These are phyloP conservation scores for Scytalidium sp. DNA, from an alignment of 2,329 filamentous ascomycete species.

Conservation along the genomic window DNA sequence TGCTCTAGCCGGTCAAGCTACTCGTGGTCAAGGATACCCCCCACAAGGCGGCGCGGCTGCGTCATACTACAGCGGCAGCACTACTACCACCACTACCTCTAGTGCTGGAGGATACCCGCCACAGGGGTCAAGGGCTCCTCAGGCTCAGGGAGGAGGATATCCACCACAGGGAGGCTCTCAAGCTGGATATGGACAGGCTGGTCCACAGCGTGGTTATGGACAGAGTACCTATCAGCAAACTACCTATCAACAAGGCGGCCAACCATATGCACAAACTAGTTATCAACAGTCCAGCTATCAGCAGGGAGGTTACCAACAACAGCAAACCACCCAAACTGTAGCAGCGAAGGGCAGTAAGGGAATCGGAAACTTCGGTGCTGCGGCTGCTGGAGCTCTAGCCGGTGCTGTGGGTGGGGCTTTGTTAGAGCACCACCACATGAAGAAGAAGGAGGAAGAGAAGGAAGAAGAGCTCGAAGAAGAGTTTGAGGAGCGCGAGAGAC, in stretches of 20 bases:
- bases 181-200: conserved; percentile 21
- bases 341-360: conserved; percentile 11
- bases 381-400: conserved; percentile 5
- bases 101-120: conserved; percentile 59
- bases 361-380: conserved; percentile 6
- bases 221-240: conserved; percentile 53
- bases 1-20: conserved; percentile 61
- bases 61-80: conserved; percentile 47
- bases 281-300: conserved; percentile 45
- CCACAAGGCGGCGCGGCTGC: conserved; percentile 50
- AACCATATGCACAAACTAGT: conserved; percentile 51
- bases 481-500: conserved; percentile 4
- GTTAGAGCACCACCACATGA: conserved; percentile 2
- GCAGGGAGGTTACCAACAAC: conserved; percentile 14
- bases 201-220: conserved; percentile 45
- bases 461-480: conserved; percentile 3
- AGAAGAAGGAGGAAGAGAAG: conserved; percentile 7
- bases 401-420: conserved; percentile 5
- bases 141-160: conserved; percentile 27
- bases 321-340: background rate
- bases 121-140: conserved; percentile 37
- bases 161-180: background rate
- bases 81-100: conserved; percentile 53
- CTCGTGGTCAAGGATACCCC: conserved; percentile 50
- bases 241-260: too few species aligned